These are phyloP conservation scores for Cajanus cajan DNA, from an alignment of 306 rosid genomes.

Conservation along the genomic window DNA sequence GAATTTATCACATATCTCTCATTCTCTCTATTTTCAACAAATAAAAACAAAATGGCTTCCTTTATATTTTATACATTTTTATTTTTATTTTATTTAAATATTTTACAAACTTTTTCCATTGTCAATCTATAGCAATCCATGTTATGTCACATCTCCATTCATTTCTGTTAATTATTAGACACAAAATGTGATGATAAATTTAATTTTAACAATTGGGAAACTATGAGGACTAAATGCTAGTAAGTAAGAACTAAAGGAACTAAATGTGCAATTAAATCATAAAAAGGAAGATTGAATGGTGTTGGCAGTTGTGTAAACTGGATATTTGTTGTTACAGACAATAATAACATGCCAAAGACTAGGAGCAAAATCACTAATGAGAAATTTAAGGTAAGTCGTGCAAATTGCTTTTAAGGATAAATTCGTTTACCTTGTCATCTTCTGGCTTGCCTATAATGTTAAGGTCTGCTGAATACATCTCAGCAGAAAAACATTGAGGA, in stretches of 20 bases:
- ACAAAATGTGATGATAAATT: no score
- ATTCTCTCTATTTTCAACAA: no score
- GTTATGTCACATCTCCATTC: background rate
- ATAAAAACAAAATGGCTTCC: no score
- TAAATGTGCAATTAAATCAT: no score
- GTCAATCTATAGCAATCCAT: no score
- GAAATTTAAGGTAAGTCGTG: background rate
- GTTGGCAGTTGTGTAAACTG: no score
- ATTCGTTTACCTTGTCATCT: constrained; percentile 74
- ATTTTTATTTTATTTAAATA: no score
- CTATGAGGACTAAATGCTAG: background rate
- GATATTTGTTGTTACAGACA: background rate
- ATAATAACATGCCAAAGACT: background rate
- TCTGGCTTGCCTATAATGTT: constrained; percentile 80
- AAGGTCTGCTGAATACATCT: constrained; percentile 88
- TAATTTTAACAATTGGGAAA: background rate
- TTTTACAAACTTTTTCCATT: no score
- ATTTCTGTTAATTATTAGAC: background rate
- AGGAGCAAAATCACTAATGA: background rate
- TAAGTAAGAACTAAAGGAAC: no score
- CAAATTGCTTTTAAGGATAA: background rate
- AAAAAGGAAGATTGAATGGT: background rate
- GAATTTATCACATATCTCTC: no score
- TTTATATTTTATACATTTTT: no score
- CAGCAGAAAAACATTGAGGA: constrained; percentile 88